Conservation (phyloP, 345 rosid genomes). For the Populus deltoides region DNA sequence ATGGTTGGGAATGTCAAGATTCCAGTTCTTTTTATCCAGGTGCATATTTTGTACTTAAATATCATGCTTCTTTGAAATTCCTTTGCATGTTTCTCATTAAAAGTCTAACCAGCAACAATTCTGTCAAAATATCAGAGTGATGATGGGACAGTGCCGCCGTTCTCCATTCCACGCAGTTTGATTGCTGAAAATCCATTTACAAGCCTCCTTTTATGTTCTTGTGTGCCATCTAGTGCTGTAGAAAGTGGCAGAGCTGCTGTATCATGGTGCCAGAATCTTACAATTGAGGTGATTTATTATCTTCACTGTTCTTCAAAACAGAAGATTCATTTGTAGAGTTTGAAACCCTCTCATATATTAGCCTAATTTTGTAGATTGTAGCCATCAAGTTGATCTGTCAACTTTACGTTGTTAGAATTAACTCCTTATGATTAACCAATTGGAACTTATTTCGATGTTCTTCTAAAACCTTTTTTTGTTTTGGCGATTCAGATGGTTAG, state of each 20-base stretch:
- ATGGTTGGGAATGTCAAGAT: conserved; percentile 73
- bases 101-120: conserved; percentile 23
- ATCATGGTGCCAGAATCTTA: conserved; percentile 82
- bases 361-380: conserved; percentile 6
- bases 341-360: background rate
- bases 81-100: conserved; percentile 1
- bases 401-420: background rate
- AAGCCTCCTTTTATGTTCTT: conserved; percentile 73
- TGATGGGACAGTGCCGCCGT: conserved; percentile 63
- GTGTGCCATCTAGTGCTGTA: conserved; percentile 34
- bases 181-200: conserved; percentile 96
- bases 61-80: conserved; percentile 4
- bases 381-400: background rate
- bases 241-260: conserved; percentile 38
- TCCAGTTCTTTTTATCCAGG: conserved; percentile 96
- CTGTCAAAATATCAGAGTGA: conserved; percentile 58
- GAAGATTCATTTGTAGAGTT: conserved; percentile 2
- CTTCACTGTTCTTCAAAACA: conserved; percentile 9
- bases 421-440: background rate
- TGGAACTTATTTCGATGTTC: background rate
- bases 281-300: conserved; percentile 62
- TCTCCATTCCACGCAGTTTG: conserved; percentile 66
- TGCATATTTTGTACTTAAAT: conserved; percentile 23
- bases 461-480: background rate
- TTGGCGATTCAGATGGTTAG: background rate